Evolutionary conservation across 495 filamentous ascomycete genomes (phyloP), one percentile per base, ranked within the genome.

Genomic region (Cercophora samala): DNA sequence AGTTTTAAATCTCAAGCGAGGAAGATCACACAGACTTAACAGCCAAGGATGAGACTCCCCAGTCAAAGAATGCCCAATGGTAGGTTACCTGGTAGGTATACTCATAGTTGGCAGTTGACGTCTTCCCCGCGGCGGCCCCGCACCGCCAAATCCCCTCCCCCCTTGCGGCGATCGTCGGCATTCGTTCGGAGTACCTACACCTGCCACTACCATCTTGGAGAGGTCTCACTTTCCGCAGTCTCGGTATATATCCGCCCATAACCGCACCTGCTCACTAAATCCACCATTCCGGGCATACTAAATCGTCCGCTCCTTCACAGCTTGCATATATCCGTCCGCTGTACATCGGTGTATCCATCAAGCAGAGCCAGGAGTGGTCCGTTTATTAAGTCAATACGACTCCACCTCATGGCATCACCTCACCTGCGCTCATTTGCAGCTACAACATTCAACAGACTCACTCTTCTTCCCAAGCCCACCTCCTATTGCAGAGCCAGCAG

Each of bases 351-450:
- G 37, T 46, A 46, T 46, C 37, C 11, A 46, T 46, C 37, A 46
- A 8, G 8, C 4, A 32, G 8, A 32, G 29, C 3, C 4, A 32
- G 29, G 29, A n/a, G 29, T 32, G 29, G 29, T 32, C 29, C 29
- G 8, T 32, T 32, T 32, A 32, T 32, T 32, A 32, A 46, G 9
- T 13, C 8, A 17, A 46, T 46, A 46, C 37, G 37, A 46, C 37
- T 46, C 37, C 37, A 46, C 37, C 37, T 46, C 11, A 56, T 56
- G 53, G 53, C 53, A 21, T 56, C 63, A 32, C 64, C 66, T 26
- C 66, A 23, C 37, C 62, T 68, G 3, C 58, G 58, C 22, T 52
- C 58, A n/a, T n/a, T 58, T 5, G 17, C 26, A 64, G 24, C 53
- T 15, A 21, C 53, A 56, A 56, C 58, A 25, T 0, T 21, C 11